Base-by-base conservation (phyloP, 2,329 filamentous ascomycete genomes). In the Beauveria rudraprayagi region DNA sequence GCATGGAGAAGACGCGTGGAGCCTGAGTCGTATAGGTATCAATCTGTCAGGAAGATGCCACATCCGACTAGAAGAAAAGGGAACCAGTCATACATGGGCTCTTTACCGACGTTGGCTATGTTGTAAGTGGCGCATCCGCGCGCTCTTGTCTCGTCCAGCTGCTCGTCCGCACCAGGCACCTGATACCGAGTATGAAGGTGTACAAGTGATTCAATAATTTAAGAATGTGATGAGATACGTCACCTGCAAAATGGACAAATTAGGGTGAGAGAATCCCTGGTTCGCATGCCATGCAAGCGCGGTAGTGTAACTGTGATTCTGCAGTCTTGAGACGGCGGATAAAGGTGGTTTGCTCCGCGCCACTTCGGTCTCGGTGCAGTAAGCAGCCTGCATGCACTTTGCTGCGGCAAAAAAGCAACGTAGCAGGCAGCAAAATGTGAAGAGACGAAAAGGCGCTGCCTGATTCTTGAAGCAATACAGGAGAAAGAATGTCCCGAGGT, bases 241-340 rank as follows among this genome's bases (percentile, higher is more conserved):
- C 5, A 37, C 34, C 34, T 37, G 14, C 11, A 16, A 37, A 37
- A 37, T 17, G 26, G 10, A 19, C 26, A 52, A 34, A 34, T 7
- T 19, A 24, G 14, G 51, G 1, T 11, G 28, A 34, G n/a, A 28
- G n/a, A n/a, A 3, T 22, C 3, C 34, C 37, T 41, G 16, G 7
- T 26, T 37, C 11, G 14, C 34, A 10, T 30, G 11, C 17, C 16
- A 41, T 41, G 55, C 44, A 48, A 37, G 55, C 30, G 55, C 24
- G 22, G 55, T 50, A 5, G 55, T 57, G 30, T 40, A 48, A 41
- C 55, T 41, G 55, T 57, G 55, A 57, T 57, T 16, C 44, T 48
- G 55, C 55, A 48, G 19, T 40, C 40, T 55, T 2, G 17, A 19
- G 37, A 22, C n/a, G 37, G 17, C 34, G 34, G 51, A n/a, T 54